These are phyloP conservation scores for Yarrowia sp. DNA, from an alignment of 805 yeast species.

Conservation along the genomic window DNA sequence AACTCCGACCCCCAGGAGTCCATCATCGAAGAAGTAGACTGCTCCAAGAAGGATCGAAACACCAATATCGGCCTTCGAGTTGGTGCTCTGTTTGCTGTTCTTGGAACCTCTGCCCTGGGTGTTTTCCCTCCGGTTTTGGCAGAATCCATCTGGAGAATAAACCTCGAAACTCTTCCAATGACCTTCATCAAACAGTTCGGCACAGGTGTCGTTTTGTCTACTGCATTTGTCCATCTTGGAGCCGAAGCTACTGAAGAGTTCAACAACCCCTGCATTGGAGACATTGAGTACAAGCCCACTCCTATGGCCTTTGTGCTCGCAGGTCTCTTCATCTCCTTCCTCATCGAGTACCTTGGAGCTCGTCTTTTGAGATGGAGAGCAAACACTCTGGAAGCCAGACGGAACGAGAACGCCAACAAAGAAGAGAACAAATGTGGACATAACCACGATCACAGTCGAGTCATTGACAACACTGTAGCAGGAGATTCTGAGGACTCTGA, in stretches of 20 bases:
- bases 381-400: slow-evolving; percentile 39
- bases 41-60: slow-evolving; percentile 28
- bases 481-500: slow-evolving; percentile 14
- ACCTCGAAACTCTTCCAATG: slow-evolving; percentile 35
- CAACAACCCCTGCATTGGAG: slow-evolving; percentile 65
- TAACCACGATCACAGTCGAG: slow-evolving; percentile 1
- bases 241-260: slow-evolving; percentile 71
- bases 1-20: slow-evolving; percentile 28
- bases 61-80: slow-evolving; percentile 32
- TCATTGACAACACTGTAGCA: slow-evolving; percentile 4
- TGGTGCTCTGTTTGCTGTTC: slow-evolving; percentile 31
- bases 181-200: slow-evolving; percentile 61
- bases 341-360: slow-evolving; percentile 60
- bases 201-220: slow-evolving; percentile 82
- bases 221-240: slow-evolving; percentile 78
- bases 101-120: slow-evolving; percentile 34
- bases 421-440: slow-evolving; percentile 13
- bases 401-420: slow-evolving; percentile 6
- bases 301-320: slow-evolving; percentile 56
- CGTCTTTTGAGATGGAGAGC: slow-evolving; percentile 32
- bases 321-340: slow-evolving; percentile 57
- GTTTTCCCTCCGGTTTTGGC: slow-evolving; percentile 35
- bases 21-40: slow-evolving; percentile 24
- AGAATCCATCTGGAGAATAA: slow-evolving; percentile 33
- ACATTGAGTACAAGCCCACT: slow-evolving; percentile 62